Evolutionary conservation across 495 filamentous ascomycete genomes (phyloP), one percentile per base, ranked within the genome.

Genomic region (Lophium mytilinum): DNA sequence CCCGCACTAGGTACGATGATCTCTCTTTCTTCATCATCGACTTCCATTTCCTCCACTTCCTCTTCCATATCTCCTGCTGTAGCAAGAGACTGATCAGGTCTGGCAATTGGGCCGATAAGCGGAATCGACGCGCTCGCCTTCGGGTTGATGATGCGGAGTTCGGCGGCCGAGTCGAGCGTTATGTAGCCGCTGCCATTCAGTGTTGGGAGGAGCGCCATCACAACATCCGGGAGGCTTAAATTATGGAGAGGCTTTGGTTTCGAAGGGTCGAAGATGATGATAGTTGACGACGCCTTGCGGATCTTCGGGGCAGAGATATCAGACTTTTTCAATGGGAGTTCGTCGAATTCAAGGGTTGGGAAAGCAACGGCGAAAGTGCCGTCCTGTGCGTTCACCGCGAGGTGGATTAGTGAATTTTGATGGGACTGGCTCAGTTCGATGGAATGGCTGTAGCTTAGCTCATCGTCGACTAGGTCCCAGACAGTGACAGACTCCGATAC

Each of bases 301-400:
- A 62, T 47, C 10, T 56, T 55, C 24, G 24, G 24, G 24, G 24
- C 24, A 30, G 24, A 6, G 70, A 52, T 68, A 50, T 52, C 61
- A 58, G 3, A 53, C 43, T 33, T 67, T 56, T 47, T 47, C 17
- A 37, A 43, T 15, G 43, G 17, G 4, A 8, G 6, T 15, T 24
- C 56, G 53, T 60, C 34, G 10, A 36, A 54, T 34, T 71, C 61
- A 37, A 64, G 59, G 8, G 69, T 60, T 4, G 78, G 75, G 8
- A 83, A 67, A 6, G 78, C 73, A 11, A 87, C 67, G 1, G 84
- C 83, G 59, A 87, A 84, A 9, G 77, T 80, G 39, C 62, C 45
- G 35, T 58, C 55, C 8, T 24, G 24, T 12, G 46, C 50, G 50
- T 88, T 81, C 41, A 83, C 73, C 0, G 85, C 81, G 10, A 90